Evolutionary conservation across 2,329 filamentous ascomycete species (phyloP).

Genomic region (Diatrype stigma): DNA sequence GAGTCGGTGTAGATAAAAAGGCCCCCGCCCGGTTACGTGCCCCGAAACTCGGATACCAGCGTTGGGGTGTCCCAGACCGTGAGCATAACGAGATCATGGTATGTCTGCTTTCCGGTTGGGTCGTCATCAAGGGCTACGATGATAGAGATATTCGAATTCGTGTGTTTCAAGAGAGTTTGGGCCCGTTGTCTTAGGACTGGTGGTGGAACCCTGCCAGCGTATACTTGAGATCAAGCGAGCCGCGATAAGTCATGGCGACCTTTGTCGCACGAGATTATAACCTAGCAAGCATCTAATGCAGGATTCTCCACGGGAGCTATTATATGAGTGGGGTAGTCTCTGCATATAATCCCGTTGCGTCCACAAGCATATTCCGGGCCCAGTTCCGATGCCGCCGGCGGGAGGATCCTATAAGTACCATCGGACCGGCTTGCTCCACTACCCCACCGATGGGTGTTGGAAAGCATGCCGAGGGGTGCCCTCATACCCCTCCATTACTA

Average conservation of each 20-base stretch:
- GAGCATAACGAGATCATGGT: conserved; percentile 51
- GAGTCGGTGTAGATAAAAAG: conserved; percentile 61
- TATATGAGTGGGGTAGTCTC: not conserved
- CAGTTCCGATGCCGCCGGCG: no score
- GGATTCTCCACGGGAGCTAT: not conserved
- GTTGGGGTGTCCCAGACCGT: conserved; percentile 47
- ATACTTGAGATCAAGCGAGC: conserved; percentile 2
- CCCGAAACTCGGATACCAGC: conserved; percentile 39
- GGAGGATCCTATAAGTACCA: not conserved
- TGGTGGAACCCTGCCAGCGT: conserved; percentile 5
- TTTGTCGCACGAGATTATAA: no score
- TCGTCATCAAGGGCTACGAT: conserved; percentile 49
- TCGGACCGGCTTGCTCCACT: not conserved
- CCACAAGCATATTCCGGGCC: not conserved
- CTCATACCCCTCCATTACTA: no score
- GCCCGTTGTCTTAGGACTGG: conserved; percentile 1
- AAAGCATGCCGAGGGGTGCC: not conserved
- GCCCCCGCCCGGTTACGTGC: conserved; percentile 32
- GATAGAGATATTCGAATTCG: conserved; percentile 17
- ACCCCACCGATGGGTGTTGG: not conserved
- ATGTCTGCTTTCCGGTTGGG: conserved; percentile 59
- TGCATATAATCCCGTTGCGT: not conserved
- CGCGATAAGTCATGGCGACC: not conserved
- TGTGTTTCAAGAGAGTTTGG: conserved; percentile 3
- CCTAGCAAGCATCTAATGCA: no score